Evolutionary conservation across 305 asterid genomes (phyloP), one percentile per base, ranked within the genome.

Genomic region (Fraxinus xanthoxyloides): DNA sequence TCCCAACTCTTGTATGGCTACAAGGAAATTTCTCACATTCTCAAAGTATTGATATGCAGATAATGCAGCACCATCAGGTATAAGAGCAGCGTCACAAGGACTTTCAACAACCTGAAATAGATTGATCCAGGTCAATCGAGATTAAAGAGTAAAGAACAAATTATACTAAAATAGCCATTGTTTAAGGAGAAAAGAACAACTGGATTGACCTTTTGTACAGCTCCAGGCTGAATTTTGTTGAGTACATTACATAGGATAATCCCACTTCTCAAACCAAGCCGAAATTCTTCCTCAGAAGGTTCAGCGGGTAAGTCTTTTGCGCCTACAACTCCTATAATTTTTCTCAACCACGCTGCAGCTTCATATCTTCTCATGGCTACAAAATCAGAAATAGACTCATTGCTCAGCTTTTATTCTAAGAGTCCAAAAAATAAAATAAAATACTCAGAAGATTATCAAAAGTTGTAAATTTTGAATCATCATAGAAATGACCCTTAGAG

Each of bases 281-380:
- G 89, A 81, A 97, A 93, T 82, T 94, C 98, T 77, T 94, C 99
- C 86, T 97, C 99, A 10, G 99, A 92, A 82, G 98, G 99, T 87
- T 94, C 99, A 0, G 97, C 92, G 0, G 99, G 99, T 81, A 97
- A 91, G 89, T 92, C 95, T 87, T 89, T 97, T 38, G 98, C 98
- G 1, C 91, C 94, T 10, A 94, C 98, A 19, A 94, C 95, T 85
- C 98, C 99, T n/a, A 92, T 93, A 85, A 89, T 82, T 87, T 92
- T 94, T 79, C 97, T 93, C 72, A 94, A 85, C 97, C 98, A 97
- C 3, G 91, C 87, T 2, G 98, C 97, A 51, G 97, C 99, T 78
- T 97, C 98, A 78, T 88, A 92, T 90, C 99, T 91, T 87, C 98
- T 84, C 28, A 88, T 85, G 79, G 98, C 99, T 94, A 83, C 86